Evolutionary conservation across 75 land plant species (phyloP).

Genomic region (Isoetes taiwanensis): DNA sequence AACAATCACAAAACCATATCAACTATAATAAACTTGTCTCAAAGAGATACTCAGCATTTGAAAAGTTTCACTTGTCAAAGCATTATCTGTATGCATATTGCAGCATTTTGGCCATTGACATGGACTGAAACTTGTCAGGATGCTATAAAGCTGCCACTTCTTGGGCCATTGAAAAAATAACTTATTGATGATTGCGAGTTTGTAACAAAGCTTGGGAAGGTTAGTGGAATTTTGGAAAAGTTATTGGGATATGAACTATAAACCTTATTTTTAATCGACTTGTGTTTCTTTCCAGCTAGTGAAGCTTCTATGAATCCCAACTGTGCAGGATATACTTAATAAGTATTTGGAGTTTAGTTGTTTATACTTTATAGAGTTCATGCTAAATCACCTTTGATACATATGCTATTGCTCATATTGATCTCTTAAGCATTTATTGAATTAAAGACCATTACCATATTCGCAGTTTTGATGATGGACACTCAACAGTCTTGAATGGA

Average conservation of each 20-base stretch:
- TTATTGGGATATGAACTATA: not conserved
- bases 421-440: not conserved
- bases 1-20: not conserved
- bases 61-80: no score
- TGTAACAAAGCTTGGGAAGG: slow-evolving; percentile 74
- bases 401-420: not conserved
- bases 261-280: not conserved
- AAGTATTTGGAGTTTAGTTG: slow-evolving; percentile 64
- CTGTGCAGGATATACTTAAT: slow-evolving; percentile 75
- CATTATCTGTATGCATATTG: no score
- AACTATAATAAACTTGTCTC: no score
- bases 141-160: slow-evolving; percentile 60
- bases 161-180: slow-evolving; percentile 61
- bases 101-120: no score
- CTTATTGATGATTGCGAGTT: slow-evolving; percentile 93
- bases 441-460: no score
- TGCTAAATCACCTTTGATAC: not conserved
- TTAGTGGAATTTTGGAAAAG: slow-evolving; percentile 10
- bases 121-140: no score
- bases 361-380: not conserved
- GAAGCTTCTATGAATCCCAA: slow-evolving; percentile 77
- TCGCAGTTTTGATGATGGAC: slow-evolving; percentile 50
- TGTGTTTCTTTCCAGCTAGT: slow-evolving; percentile 46
- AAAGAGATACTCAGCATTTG: no score
- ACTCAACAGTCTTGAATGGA: slow-evolving; percentile 72